Conservation (phyloP, 768 basidiomycete genomes). For the Strobilomyces confusus region DNA sequence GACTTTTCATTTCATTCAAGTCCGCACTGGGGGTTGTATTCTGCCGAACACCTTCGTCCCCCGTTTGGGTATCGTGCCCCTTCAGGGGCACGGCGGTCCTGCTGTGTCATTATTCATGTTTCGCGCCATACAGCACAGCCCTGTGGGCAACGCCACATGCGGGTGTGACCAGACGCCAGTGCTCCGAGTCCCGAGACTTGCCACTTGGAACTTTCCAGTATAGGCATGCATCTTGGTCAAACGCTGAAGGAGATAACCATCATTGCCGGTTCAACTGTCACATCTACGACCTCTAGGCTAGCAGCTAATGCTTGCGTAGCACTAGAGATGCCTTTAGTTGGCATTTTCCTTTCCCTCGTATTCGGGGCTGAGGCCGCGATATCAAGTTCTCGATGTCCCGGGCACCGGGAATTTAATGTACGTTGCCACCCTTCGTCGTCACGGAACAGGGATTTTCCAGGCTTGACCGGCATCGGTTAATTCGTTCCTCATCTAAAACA, state of each 20-base stretch:
- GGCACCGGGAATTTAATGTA: conserved; percentile 5
- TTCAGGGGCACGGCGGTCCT: too few species aligned
- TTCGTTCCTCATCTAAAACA: background rate
- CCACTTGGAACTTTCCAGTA: conserved; percentile 3
- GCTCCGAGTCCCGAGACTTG: too few species aligned
- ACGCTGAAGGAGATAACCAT: background rate
- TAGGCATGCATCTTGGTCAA: conserved; percentile 7
- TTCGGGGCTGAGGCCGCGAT: background rate
- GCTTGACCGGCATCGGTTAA: conserved; percentile 7
- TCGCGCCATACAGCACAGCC: background rate
- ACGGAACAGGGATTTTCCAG: background rate
- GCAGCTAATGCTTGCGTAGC: background rate
- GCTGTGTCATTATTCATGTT: background rate
- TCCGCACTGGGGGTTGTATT: conserved; percentile 7
- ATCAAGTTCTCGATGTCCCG: background rate
- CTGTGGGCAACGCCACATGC: conserved; percentile 9
- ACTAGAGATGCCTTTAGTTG: background rate
- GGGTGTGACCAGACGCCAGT: background rate
- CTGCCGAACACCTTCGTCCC: conserved; percentile 4
- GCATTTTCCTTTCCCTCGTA: background rate
- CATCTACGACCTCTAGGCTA: background rate
- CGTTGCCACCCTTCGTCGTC: conserved; percentile 6
- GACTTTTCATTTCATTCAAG: background rate
- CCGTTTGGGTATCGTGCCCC: background rate
- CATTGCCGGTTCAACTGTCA: background rate